A percentile compares a stretch with the other conserved stretches of the same genome.
These are phyloP conservation scores for Rhodotorula babjevae DNA, from an alignment of 768 basidiomycete genomes.

Conservation along the genomic window DNA sequence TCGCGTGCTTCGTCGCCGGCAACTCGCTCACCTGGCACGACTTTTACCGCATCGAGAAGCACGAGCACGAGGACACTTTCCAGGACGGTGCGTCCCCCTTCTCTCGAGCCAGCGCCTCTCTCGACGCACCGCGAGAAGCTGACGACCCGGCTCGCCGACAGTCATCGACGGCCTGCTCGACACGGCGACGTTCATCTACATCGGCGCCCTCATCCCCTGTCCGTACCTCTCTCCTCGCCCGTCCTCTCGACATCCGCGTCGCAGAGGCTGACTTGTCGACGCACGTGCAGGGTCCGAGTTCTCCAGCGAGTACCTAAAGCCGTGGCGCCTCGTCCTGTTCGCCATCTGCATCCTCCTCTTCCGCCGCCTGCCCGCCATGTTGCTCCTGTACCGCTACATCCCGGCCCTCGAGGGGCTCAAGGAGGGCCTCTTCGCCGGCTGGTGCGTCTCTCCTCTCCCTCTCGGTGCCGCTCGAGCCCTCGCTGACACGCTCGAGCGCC, in stretches of 20 bases:
- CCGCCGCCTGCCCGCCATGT: conserved; percentile 49
- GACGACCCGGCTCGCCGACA: background rate
- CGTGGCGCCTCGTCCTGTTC: conserved; percentile 49
- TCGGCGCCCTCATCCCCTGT: conserved; percentile 49
- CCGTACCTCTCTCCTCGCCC: background rate
- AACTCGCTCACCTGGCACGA: conserved; percentile 34
- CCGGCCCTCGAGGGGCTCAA: conserved; percentile 44
- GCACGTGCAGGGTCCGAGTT: conserved; percentile 44
- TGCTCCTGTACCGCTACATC: conserved; percentile 43
- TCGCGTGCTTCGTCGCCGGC: conserved; percentile 47
- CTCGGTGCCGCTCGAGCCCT: background rate
- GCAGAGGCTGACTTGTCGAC: background rate
- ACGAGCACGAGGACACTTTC: conserved; percentile 42
- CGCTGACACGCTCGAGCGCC: too few species aligned
- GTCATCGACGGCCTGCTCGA: conserved; percentile 33
- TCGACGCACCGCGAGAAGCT: background rate
- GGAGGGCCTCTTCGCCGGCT: conserved; percentile 48
- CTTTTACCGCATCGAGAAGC: conserved; percentile 28
- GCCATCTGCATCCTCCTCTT: conserved; percentile 48
- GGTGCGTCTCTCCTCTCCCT: conserved; percentile 39
- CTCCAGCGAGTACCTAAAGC: conserved; percentile 37
- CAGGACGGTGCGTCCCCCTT: conserved; percentile 23
- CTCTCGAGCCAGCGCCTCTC: background rate
- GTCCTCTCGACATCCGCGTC: too few species aligned
- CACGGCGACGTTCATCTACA: conserved; percentile 46